Evolutionary conservation across 306 rosid genomes (phyloP), one percentile per base, ranked within the genome.

Genomic region (Fagus crenata): DNA sequence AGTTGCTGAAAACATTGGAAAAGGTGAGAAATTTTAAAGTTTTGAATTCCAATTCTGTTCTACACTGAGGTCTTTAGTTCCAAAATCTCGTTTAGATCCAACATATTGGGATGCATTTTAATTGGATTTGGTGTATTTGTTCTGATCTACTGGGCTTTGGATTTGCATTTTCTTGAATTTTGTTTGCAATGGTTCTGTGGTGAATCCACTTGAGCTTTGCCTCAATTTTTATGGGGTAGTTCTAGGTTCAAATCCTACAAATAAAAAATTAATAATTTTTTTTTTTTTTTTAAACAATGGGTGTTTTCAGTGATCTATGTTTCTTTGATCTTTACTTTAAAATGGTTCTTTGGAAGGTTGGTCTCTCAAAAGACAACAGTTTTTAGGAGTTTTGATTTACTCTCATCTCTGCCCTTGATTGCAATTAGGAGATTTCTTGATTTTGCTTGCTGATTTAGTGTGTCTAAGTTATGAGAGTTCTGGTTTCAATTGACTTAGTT

Each of bases 321-420:
- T 60, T 60, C 40, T 31, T 32, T 60, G 17, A 60, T 60, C 15
- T 60, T 3, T 32, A 3, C 64, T 56, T 8, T 3, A 22, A 58
- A 58, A 58, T 58, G 67, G 67, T 12, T 33, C 39, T 32, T 60
- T 60, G 67, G 67, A 32, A 31, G n/a, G 41, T 6, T 65, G 71
- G 49, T 37, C 49, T 65, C 22, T 37, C 31, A 15, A 65, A 37
- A 65, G 32, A 64, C 28, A 17, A 1, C 3, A 17, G 28, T 9
- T 17, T 36, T 7, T 37, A 11, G 3, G 67, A 33, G 15, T 60
- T 60, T 60, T 32, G 37, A 60, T 60, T 60, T 60, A 11, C 37
- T 31, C 39, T 32, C 17, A 60, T 60, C 14, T 32, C 67, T 60
- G 17, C 39, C 37, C 49, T 65, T 39, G 46, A 17, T 65, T 65